phyloP scores from a whole-genome alignment of 169 alveolate genomes.

The Plasmodium knowlesi region DNA sequence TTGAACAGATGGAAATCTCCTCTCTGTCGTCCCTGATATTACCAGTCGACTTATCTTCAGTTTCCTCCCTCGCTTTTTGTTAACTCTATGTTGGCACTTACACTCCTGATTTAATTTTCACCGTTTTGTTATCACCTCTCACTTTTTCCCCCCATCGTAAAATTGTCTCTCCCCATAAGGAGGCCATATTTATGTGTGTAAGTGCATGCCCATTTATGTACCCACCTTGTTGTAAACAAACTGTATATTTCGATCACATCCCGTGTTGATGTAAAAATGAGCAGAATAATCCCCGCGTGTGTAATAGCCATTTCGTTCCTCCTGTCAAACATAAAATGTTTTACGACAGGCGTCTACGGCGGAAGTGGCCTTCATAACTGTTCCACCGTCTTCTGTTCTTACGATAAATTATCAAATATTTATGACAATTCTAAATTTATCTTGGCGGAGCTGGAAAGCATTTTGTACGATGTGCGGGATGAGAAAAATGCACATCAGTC shows the following conservation, averaged over 20 bases:
- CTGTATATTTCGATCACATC: neutral
- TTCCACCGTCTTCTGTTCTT: slow-evolving; percentile 46
- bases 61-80: neutral
- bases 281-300: neutral
- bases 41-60: neutral
- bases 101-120: neutral
- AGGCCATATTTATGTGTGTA: neutral
- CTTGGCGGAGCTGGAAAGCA: slow-evolving; percentile 42
- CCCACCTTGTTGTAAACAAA: neutral
- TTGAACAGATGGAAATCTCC: neutral
- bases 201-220: slow-evolving; percentile 2
- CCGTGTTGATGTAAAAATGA: slow-evolving; percentile 32
- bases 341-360: neutral
- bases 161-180: neutral
- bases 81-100: neutral
- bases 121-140: neutral
- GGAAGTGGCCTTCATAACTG: slow-evolving; percentile 14
- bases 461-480: slow-evolving; percentile 49
- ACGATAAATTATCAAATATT: slow-evolving; percentile 52
- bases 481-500: slow-evolving; percentile 27
- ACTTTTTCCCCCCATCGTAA: neutral
- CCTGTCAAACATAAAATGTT: slow-evolving; percentile 3
- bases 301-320: slow-evolving; percentile 14
- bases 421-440: slow-evolving; percentile 51
- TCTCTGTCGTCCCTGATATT: neutral